Base-by-base conservation (phyloP, 352 stramenopile species). In the Phytophthora sp. region DNA sequence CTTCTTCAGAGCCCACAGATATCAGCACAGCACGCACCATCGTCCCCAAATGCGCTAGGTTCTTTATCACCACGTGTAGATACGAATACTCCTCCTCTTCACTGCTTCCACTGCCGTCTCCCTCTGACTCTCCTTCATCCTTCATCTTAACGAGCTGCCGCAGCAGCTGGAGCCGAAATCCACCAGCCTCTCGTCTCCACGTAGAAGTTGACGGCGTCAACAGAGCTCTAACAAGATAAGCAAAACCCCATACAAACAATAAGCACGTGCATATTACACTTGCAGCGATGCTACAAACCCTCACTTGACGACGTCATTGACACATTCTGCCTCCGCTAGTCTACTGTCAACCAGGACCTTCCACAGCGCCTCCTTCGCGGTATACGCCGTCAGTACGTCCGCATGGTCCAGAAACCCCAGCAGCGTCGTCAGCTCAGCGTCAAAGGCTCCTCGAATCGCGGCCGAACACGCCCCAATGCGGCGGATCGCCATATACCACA, bases 141-240 rank as follows among this genome's bases (percentile, higher is more conserved):
- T 62, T 31, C 21, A 35, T 42, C 36, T 63, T 70, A 49, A 86
- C 45, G 26, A 91, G 62, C 18, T 77, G 44, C 24, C 79, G 82
- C 4, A 91, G 38, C 6, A 89, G 50, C 44, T 87, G 77, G 27
- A 89, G 79, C 7, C 79, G 73, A 49, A 80, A 84, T 16, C 74
- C 73, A 54, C 67, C 74, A 11, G 50, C 29, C 21, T 70, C 50
- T 56, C 50, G 13, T 49, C 20, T 55, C 63, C 49, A 66, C 15
- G 2, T 16, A 18, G 13, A 24, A 50, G 59, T 3, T 3, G 16
- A 23, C 7, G 11, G 4, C n/a, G n/a, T 42, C 13, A 66, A 18
- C 11, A 73, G 16, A 49, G 11, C 50, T 23, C 64, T 71, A 18
- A 6, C 33, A 58, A 58, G 31, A 30, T 4, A 21, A 68, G 24